Percentiles rank a stretch among this genome's conserved stretches.
Evolutionary conservation across 805 yeast genomes (phyloP).

Genomic region (Pichia thaimueangensis): DNA sequence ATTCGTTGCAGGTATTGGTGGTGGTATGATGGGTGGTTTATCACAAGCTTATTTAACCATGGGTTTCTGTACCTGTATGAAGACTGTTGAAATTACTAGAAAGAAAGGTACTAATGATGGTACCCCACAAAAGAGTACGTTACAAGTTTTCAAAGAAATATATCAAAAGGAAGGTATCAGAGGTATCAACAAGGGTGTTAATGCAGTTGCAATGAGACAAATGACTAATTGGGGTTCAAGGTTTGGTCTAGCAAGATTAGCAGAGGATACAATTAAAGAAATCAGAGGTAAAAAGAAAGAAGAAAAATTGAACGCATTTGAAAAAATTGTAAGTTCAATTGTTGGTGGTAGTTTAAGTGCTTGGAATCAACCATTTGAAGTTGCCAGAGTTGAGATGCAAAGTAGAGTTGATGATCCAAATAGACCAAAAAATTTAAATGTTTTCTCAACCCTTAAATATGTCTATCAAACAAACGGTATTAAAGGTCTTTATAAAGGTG

Average conservation of each 20-base stretch:
- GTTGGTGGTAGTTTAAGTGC: conserved; percentile 97
- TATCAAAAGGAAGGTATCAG: conserved; percentile 80
- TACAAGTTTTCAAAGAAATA: conserved; percentile 81
- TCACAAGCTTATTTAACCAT: conserved; percentile 94
- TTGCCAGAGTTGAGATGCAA: conserved; percentile 97
- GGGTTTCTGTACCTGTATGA: conserved; percentile 99
- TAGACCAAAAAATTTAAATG: conserved; percentile 87
- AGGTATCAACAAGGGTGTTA: conserved; percentile 96
- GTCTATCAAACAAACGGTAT: conserved; percentile 79
- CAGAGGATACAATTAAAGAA: conserved; percentile 75
- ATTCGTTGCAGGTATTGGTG: conserved; percentile 84
- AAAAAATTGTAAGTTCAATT: conserved; percentile 78
- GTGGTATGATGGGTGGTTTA: conserved; percentile 94
- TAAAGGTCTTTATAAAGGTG: conserved; percentile 91
- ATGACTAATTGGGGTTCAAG: conserved; percentile 99
- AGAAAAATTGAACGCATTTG: conserved; percentile 61
- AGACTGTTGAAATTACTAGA: conserved; percentile 96
- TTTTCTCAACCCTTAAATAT: conserved; percentile 69
- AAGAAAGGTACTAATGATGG: conserved; percentile 67
- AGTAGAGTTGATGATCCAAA: conserved; percentile 90
- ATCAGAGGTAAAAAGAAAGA: conserved; percentile 49
- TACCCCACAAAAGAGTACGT: conserved; percentile 64
- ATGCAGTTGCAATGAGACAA: conserved; percentile 98
- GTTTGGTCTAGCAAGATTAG: conserved; percentile 86
- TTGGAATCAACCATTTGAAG: conserved; percentile 99